Percentiles rank a stretch among this genome's conserved stretches.
Evolutionary conservation across 805 yeast genomes (phyloP).

Genomic region (Saturnispora diversa): DNA sequence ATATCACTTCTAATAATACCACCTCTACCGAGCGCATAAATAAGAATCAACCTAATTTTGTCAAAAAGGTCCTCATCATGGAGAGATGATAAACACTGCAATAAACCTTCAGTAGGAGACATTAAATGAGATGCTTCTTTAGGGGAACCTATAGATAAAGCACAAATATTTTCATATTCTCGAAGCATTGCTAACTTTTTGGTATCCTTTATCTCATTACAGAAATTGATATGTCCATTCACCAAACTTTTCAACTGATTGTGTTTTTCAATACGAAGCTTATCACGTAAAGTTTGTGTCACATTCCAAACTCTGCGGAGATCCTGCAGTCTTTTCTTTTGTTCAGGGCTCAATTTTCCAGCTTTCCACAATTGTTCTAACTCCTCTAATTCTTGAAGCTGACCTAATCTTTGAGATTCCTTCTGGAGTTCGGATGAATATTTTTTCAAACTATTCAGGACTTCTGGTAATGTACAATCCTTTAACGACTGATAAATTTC

Average conservation of each 20-base stretch:
- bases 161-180: constrained; percentile 10
- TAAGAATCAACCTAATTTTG: constrained; percentile 63
- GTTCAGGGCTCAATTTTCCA: constrained; percentile 4
- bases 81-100: constrained; percentile 41
- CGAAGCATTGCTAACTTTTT: constrained; percentile 6
- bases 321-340: constrained; percentile 8
- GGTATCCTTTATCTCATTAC: constrained; percentile 9
- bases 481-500: constrained; percentile 22
- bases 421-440: constrained; percentile 6
- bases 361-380: constrained; percentile 5
- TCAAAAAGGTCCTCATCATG: constrained; percentile 39
- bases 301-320: constrained; percentile 8
- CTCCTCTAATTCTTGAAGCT: constrained; percentile 9
- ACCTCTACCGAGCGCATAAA: constrained; percentile 74
- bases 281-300: constrained; percentile 9
- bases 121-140: constrained; percentile 23
- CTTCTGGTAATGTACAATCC: constrained; percentile 24
- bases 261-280: constrained; percentile 7
- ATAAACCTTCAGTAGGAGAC: constrained; percentile 46
- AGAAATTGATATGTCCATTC: constrained; percentile 10
- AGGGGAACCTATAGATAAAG: constrained; percentile 7
- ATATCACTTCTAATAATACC: constrained; percentile 73
- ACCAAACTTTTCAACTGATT: constrained; percentile 7
- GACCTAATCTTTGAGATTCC: constrained; percentile 5
- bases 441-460: constrained; percentile 16